These are phyloP conservation scores for Aschersonia sp. DNA, from an alignment of 2,329 filamentous ascomycete species.

Conservation along the genomic window DNA sequence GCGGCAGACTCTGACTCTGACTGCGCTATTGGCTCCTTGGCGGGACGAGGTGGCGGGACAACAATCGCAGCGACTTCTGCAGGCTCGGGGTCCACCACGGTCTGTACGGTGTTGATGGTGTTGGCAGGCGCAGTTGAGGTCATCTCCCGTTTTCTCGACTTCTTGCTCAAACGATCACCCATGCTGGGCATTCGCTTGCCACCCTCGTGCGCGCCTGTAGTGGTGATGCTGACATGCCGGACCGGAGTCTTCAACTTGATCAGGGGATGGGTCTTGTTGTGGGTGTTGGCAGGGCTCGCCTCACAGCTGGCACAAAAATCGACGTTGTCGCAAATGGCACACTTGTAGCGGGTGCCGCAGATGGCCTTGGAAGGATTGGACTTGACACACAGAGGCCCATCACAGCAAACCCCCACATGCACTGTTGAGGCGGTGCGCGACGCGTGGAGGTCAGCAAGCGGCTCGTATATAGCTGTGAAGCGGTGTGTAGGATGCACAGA, in stretches of 20 bases:
- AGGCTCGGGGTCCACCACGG: constrained; percentile 58
- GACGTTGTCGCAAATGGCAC: constrained; percentile 83
- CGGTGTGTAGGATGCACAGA: constrained; percentile 70
- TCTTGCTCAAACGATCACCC: constrained; percentile 46
- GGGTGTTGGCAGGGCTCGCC: constrained; percentile 65
- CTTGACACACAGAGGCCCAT: constrained; percentile 69
- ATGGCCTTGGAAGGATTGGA: constrained; percentile 52
- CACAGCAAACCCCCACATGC: constrained; percentile 84
- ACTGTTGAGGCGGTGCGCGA: constrained; percentile 21
- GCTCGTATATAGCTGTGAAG: constrained; percentile 77
- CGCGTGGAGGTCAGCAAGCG: constrained; percentile 25
- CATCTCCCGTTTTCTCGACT: constrained; percentile 27
- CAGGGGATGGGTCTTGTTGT: constrained; percentile 92
- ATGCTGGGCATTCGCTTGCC: constrained; percentile 52
- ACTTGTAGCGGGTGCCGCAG: constrained; percentile 85
- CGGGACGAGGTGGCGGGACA: neutral
- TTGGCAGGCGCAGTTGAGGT: constrained; percentile 28
- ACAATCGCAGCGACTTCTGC: constrained; percentile 24
- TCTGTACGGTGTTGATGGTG: constrained; percentile 44
- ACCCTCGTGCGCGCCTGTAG: constrained; percentile 60
- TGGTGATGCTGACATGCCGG: constrained; percentile 75
- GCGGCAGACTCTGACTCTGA: constrained; percentile 5
- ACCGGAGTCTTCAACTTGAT: constrained; percentile 96
- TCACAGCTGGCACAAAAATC: constrained; percentile 96
- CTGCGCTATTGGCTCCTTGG: constrained; percentile 2